Evolutionary conservation across 352 stramenopile genomes (phyloP), one percentile per base, ranked within the genome.

Genomic region (Globisporangium apiculatum): DNA sequence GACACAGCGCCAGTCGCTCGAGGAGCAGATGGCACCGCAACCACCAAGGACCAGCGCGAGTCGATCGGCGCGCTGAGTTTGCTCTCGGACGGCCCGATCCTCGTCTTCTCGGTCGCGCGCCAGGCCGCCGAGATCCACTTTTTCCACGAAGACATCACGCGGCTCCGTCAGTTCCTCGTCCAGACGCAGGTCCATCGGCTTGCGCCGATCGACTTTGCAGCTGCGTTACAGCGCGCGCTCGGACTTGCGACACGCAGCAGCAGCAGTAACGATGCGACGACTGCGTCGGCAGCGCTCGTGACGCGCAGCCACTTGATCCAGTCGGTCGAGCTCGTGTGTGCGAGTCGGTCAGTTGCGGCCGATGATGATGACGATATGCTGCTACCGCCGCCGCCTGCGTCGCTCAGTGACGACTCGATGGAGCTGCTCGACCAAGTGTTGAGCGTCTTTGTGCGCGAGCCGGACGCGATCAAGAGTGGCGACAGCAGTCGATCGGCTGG

Each of bases 41-140:
- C 4, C 51, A 69, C 3, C 53, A 24, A 31, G 15, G 17, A 49
- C 45, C 14, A 63, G 42, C 74, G 67, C 0, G 76, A 86, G 31
- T 86, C 77, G 1, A 57, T 75, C 7, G 62, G 64, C 8, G 82
- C 64, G 0, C 65, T 73, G 38, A 89, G 79, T 40, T 48, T 91
- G n/a, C 66, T 65, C 11, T 87, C 79, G 0, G 83, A 91, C 37
- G 80, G 79, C 1, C 81, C 83, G 4, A 79, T 91, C 12, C 88
- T 94, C 79, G 83, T 94, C 14, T 94, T 91, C 55, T 80, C 79
- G 0, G 77, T 91, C 18, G 77, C 75, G 1, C 71, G 80, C 4
- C 68, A 88, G 8, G 75, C 83, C 1, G 78, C 79, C 0, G 83
- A 94, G 55, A 62, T 94, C 50, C 77, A 94, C 41, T 90, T 94